Percentiles rank a stretch among this genome's conserved stretches.
Conservation (phyloP, 352 stramenopile species). For the Phytopythium ostracodes region DNA sequence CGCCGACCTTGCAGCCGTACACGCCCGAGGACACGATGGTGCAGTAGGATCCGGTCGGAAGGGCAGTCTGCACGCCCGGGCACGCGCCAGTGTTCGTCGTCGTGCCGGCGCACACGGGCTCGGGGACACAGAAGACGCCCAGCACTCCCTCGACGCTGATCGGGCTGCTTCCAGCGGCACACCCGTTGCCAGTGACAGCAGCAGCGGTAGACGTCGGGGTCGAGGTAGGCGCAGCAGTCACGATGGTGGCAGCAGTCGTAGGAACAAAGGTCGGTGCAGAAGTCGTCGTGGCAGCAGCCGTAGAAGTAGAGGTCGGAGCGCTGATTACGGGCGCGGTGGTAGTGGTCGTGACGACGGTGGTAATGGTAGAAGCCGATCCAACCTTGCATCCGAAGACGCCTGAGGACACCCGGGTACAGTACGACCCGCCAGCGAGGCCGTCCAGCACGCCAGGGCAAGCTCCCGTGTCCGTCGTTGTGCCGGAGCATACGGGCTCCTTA, state of each 20-base stretch:
- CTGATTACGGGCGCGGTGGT: background rate
- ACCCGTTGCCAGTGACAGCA: background rate
- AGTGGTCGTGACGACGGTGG: background rate
- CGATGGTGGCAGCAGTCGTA: background rate
- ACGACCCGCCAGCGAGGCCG: conserved; percentile 6
- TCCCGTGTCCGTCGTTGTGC: background rate
- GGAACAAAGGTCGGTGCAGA: background rate
- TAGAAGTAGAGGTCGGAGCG: background rate
- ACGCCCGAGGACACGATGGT: conserved; percentile 6
- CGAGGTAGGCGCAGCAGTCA: background rate
- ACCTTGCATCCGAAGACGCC: conserved; percentile 11
- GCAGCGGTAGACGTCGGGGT: background rate
- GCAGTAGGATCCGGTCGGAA: conserved; percentile 9
- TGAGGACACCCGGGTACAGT: conserved; percentile 6
- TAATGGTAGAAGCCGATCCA: background rate
- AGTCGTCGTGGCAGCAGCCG: background rate
- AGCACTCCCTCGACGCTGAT: conserved; percentile 10
- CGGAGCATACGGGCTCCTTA: conserved; percentile 1
- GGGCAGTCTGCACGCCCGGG: conserved; percentile 4
- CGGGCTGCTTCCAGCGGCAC: conserved; percentile 4
- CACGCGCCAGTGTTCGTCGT: conserved; percentile 3
- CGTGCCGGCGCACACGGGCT: conserved; percentile 6
- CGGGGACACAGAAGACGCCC: conserved; percentile 3
- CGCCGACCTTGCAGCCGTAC: conserved; percentile 13
- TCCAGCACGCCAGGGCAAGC: conserved; percentile 5